These are phyloP conservation scores for Rugonectria rugulosa DNA, from an alignment of 2,329 filamentous ascomycete genomes.

Conservation along the genomic window DNA sequence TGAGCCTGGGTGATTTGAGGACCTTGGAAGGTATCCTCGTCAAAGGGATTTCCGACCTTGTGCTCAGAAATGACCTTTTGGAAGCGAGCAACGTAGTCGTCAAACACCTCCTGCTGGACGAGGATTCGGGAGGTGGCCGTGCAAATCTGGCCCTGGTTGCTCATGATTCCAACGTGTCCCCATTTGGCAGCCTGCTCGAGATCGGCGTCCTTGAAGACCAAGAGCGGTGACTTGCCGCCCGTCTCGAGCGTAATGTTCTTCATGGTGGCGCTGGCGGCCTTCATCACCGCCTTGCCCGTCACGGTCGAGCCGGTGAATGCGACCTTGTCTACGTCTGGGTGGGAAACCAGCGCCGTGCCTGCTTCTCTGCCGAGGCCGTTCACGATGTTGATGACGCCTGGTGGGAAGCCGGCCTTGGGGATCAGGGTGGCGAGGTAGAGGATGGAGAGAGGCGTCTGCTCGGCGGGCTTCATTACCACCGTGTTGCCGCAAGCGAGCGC, in stretches of 20 bases:
- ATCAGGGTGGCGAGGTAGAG: conserved; percentile 69
- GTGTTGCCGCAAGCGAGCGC: conserved; percentile 68
- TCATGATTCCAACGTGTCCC: conserved; percentile 50
- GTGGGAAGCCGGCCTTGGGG: conserved; percentile 74
- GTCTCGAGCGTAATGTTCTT: conserved; percentile 67
- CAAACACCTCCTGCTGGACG: conserved; percentile 62
- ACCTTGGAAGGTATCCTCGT: conserved; percentile 42
- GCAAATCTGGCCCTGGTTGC: conserved; percentile 65
- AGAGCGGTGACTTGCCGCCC: conserved; percentile 65
- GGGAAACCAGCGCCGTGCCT: conserved; percentile 69
- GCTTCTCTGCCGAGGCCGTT: conserved; percentile 72
- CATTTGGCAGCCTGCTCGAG: conserved; percentile 67
- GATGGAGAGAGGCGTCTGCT: conserved; percentile 67
- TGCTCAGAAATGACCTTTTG: conserved; percentile 58
- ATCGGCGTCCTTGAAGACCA: conserved; percentile 67
- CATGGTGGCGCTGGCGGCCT: conserved; percentile 64
- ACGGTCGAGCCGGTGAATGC: conserved; percentile 76
- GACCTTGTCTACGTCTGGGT: conserved; percentile 73
- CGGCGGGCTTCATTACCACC: conserved; percentile 67
- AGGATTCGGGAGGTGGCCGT: conserved; percentile 64
- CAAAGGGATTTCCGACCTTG: conserved; percentile 38
- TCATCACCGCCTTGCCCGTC: conserved; percentile 74
- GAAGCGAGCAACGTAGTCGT: conserved; percentile 66
- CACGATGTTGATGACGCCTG: conserved; percentile 75
- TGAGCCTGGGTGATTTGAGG: conserved; percentile 64